Conservation (phyloP, 371 early-diverging fungal species). For the Apophysomyces trapeziformis region DNA sequence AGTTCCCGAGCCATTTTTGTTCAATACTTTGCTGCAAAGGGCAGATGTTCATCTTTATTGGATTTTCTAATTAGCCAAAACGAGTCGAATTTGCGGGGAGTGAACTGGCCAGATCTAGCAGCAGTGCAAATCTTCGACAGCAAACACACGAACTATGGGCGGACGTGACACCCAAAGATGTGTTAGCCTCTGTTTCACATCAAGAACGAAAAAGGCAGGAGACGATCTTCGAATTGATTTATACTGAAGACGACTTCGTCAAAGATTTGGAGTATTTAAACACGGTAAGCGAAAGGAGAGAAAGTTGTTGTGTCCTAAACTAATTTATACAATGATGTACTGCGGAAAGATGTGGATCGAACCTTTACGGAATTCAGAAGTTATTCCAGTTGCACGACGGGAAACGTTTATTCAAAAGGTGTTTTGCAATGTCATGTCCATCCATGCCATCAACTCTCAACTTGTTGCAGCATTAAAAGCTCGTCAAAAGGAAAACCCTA, state of each 20-base stretch:
- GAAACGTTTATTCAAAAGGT: constrained; percentile 76
- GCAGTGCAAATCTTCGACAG: constrained; percentile 5
- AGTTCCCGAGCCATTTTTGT: constrained; percentile 11
- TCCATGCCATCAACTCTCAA: constrained; percentile 72
- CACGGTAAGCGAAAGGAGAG: constrained; percentile 19
- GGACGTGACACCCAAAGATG: constrained; percentile 63
- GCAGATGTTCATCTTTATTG: not conserved
- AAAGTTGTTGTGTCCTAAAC: not conserved
- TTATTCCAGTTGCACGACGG: constrained; percentile 65
- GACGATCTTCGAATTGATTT: constrained; percentile 88
- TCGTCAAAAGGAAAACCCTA: constrained; percentile 74
- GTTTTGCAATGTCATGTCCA: constrained; percentile 78
- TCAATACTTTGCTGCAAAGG: not conserved
- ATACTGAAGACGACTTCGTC: constrained; percentile 91
- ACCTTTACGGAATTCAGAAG: constrained; percentile 68
- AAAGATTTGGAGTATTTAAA: constrained; percentile 64
- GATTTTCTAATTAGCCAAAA: constrained; percentile 7
- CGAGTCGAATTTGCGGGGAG: constrained; percentile 1
- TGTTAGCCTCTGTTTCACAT: constrained; percentile 69
- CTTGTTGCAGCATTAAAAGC: constrained; percentile 67
- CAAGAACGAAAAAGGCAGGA: constrained; percentile 91
- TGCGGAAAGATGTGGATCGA: constrained; percentile 68
- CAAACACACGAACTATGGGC: constrained; percentile 55
- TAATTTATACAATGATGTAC: not conserved
- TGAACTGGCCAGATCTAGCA: not conserved